These are phyloP conservation scores for Tolypocladium tundrense DNA, from an alignment of 2,329 filamentous ascomycete genomes.

Conservation along the genomic window DNA sequence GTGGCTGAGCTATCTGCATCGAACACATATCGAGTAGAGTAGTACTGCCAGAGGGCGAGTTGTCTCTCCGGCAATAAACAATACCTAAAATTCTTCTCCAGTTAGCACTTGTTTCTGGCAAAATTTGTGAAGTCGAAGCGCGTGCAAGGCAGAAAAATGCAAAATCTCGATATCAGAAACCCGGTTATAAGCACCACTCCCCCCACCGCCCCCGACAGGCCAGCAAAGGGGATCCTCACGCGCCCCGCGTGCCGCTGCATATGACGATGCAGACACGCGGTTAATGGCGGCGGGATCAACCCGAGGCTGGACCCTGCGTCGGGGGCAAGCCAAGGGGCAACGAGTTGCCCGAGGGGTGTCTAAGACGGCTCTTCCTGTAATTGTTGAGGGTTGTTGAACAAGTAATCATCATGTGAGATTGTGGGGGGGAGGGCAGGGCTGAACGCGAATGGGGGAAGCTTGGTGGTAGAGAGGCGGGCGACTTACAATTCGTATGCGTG, in stretches of 20 bases:
- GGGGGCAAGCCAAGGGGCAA: constrained; percentile 8
- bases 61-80: neutral
- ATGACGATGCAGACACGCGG: constrained; percentile 21
- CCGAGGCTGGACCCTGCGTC: neutral
- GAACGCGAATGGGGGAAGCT: neutral
- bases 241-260: constrained; percentile 13
- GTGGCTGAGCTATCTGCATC: constrained; percentile 9
- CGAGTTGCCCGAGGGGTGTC: constrained; percentile 20
- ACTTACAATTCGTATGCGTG: neutral
- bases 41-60: neutral
- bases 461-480: neutral
- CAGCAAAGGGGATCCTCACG: constrained; percentile 10
- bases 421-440: neutral
- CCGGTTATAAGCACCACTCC: constrained; percentile 35
- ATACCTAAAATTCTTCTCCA: neutral
- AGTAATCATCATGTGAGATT: constrained; percentile 29
- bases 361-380: constrained; percentile 38
- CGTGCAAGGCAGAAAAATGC: neutral
- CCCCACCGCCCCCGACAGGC: constrained; percentile 21
- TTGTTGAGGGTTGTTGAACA: constrained; percentile 26
- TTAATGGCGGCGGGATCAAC: constrained; percentile 7
- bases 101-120: constrained; percentile 2
- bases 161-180: constrained; percentile 31
- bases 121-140: neutral
- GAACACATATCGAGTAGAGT: neutral